These are phyloP conservation scores for Lepidopterella palustris DNA, from an alignment of 495 filamentous ascomycete species.

Conservation along the genomic window DNA sequence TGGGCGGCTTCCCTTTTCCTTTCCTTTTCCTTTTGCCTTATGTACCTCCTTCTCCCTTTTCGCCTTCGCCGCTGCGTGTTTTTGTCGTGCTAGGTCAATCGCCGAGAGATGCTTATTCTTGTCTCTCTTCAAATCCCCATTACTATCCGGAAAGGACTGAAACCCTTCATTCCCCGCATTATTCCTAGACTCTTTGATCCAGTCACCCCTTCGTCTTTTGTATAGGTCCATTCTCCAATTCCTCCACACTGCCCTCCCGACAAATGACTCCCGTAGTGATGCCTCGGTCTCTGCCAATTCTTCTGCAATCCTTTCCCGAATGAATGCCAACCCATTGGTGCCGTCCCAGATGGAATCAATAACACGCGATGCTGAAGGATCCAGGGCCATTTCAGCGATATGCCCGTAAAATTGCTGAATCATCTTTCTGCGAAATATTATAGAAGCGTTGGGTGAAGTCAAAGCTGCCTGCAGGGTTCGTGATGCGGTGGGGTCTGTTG, in stretches of 20 bases:
- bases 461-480: slow-evolving; percentile 66
- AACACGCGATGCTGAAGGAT: slow-evolving; percentile 68
- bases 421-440: slow-evolving; percentile 56
- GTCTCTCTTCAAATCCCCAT: slow-evolving; percentile 8
- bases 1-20: no score
- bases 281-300: slow-evolving; percentile 57
- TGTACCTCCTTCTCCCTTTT: slow-evolving; percentile 19
- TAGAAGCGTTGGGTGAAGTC: slow-evolving; percentile 49
- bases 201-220: slow-evolving; percentile 60
- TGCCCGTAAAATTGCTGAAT: slow-evolving; percentile 53
- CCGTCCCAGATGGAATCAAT: slow-evolving; percentile 70
- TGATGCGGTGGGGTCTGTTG: slow-evolving; percentile 56
- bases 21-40: slow-evolving; percentile 15
- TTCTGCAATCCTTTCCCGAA: slow-evolving; percentile 60
- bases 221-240: slow-evolving; percentile 91
- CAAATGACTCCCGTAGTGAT: slow-evolving; percentile 61
- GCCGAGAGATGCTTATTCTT: slow-evolving; percentile 26
- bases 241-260: slow-evolving; percentile 78
- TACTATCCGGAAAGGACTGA: slow-evolving; percentile 32
- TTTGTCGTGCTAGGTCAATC: slow-evolving; percentile 36
- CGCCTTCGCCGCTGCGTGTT: slow-evolving; percentile 32
- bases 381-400: slow-evolving; percentile 58
- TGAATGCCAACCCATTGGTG: slow-evolving; percentile 57
- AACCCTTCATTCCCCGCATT: slow-evolving; percentile 39
- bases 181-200: slow-evolving; percentile 61